A percentile compares a stretch with the other conserved stretches of the same genome.
Evolutionary conservation across 345 rosid genomes (phyloP).

Genomic region (Hypericum perforatum): DNA sequence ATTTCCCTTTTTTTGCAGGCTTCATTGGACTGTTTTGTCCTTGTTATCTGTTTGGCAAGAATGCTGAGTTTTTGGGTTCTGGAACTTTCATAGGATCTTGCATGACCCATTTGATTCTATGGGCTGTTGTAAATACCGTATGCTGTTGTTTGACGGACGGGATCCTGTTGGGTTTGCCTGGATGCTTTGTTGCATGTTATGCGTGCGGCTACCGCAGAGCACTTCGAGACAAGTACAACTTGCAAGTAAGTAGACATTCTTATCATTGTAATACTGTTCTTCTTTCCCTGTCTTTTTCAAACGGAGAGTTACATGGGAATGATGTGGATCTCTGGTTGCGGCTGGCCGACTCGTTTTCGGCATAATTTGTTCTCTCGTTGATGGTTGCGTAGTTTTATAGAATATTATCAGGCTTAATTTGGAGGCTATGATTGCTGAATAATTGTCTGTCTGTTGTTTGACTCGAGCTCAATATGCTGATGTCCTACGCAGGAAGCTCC

Average conservation of each 20-base stretch:
- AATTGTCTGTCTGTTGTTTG: too few species aligned
- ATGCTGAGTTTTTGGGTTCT: slow-evolving; percentile 77
- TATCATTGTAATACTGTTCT: too few species aligned
- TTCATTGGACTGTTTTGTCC: slow-evolving; percentile 73
- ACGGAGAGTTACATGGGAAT: neutral
- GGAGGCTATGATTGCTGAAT: too few species aligned
- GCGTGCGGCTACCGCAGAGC: slow-evolving; percentile 74
- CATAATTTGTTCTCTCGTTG: neutral
- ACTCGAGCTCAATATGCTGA: neutral
- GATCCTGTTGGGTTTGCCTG: slow-evolving; percentile 65
- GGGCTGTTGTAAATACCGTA: slow-evolving; percentile 53
- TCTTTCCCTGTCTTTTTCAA: too few species aligned
- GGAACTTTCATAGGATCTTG: slow-evolving; percentile 81
- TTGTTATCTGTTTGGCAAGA: slow-evolving; percentile 77
- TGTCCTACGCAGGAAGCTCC: slow-evolving; percentile 63
- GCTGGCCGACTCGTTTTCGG: neutral
- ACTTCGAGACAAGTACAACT: slow-evolving; percentile 53
- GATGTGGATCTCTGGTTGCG: neutral
- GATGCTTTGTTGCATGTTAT: slow-evolving; percentile 75
- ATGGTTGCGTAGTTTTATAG: neutral
- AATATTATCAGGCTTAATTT: too few species aligned
- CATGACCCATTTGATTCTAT: slow-evolving; percentile 57
- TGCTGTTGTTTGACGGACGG: slow-evolving; percentile 74
- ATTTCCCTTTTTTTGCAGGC: slow-evolving; percentile 35
- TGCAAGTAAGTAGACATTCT: slow-evolving; percentile 40